phyloP scores from a whole-genome alignment of 371 early-diverging fungal genomes.

The Fennellomyces sp. region DNA sequence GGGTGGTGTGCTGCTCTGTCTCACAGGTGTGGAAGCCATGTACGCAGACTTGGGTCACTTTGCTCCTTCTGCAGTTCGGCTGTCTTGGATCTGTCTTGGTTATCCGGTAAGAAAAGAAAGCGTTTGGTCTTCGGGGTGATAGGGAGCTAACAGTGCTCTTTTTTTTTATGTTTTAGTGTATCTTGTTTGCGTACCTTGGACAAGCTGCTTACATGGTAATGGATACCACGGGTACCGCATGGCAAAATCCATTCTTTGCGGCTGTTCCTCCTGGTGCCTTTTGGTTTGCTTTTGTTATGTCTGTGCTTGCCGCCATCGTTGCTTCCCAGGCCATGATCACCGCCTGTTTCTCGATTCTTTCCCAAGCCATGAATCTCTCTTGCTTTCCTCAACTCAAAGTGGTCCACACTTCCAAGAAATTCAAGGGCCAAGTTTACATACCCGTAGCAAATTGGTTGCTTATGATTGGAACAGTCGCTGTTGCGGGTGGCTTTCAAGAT shows the following conservation, averaged over 20 bases:
- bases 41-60: slow-evolving; percentile 63
- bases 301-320: slow-evolving; percentile 57
- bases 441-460: slow-evolving; percentile 51
- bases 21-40: slow-evolving; percentile 58
- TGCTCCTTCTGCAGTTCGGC: slow-evolving; percentile 34
- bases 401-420: slow-evolving; percentile 41
- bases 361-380: slow-evolving; percentile 58
- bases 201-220: slow-evolving; percentile 46
- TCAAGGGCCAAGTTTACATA: slow-evolving; percentile 56
- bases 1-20: slow-evolving; percentile 39
- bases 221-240: slow-evolving; percentile 23
- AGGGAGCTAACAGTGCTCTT: neutral
- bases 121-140: neutral
- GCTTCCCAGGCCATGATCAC: slow-evolving; percentile 64
- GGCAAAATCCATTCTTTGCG: slow-evolving; percentile 20
- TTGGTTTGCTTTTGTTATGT: slow-evolving; percentile 45
- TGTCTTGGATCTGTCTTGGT: slow-evolving; percentile 33
- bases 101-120: slow-evolving; percentile 21
- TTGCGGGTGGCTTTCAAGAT: slow-evolving; percentile 45
- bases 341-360: slow-evolving; percentile 56
- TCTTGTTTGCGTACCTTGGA: slow-evolving; percentile 38
- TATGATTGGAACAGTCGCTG: slow-evolving; percentile 41
- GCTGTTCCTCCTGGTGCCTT: slow-evolving; percentile 19
- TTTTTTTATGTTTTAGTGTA: slow-evolving; percentile 8
- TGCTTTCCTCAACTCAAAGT: slow-evolving; percentile 55